Evolutionary conservation across 1,284 basidiomycete species (phyloP), one percentile per base, ranked within the genome.

Genomic region (Abortiporus biennis): DNA sequence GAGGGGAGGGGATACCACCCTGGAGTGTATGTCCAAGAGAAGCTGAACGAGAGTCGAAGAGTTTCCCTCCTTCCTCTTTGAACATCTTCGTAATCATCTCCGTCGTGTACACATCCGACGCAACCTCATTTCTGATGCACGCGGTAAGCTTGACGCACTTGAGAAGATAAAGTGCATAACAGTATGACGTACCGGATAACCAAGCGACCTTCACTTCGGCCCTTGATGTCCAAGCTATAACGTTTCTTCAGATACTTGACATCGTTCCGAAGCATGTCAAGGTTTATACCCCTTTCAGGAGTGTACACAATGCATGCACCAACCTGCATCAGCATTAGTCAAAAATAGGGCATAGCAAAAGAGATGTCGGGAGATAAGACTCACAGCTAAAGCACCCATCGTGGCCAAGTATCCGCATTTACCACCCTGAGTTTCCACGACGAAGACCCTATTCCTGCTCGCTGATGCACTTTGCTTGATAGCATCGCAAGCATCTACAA

Each of bases 401-500:
- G 92, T 86, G 5, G 94, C 93, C 47, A 99, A 81, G 63, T 96
- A 98, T 8, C 96, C 95, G 61, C 91, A 96, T 65, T 85, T 85
- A 25, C 95, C 95, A 43, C 96, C 95, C 64, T 99, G 96, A 0
- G 94, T 97, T 68, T 99, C 94, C 20, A 99, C 92, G 1, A 99
- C 88, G 61, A 99, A 99, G 42, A 97, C 94, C 36, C 95, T 72
- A 63, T 98, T 95, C 50, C 95, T 69, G 55, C 90, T 94, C 4
- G 95, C 95, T 39, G 88, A 90, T 4, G 96, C 95, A 55, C 89
- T 93, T 72, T 99, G 96, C 69, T 94, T 96, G 67, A 99, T 96
- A 23, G 93, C 85, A 65, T 99, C 96, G 59, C 94, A 98, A 2
- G 96, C 94, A 47, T 92, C 87, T 29, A 98, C 92, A n/a, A 99